phyloP scores from a whole-genome alignment of 768 basidiomycete genomes.

The Galerina sulciceps region DNA sequence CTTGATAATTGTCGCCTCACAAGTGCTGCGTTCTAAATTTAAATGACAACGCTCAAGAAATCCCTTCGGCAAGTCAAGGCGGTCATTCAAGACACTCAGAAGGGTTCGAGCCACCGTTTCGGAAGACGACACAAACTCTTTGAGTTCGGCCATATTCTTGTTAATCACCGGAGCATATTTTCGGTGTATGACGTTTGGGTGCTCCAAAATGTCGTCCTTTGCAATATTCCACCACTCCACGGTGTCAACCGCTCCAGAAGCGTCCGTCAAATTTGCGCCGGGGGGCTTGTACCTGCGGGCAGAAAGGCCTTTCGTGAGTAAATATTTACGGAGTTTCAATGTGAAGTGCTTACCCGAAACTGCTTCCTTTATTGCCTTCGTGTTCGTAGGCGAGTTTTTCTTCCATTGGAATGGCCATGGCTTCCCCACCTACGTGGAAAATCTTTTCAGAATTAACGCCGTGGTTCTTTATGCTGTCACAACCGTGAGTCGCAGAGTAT shows the following conservation, averaged over 20 bases:
- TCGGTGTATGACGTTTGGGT: neutral
- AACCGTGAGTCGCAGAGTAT: neutral
- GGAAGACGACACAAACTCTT: neutral
- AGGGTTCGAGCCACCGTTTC: neutral
- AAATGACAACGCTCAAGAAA: neutral
- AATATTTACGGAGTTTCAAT: neutral
- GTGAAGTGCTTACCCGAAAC: neutral
- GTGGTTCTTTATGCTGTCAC: neutral
- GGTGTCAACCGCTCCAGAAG: neutral
- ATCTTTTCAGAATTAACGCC: neutral
- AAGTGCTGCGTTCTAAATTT: neutral
- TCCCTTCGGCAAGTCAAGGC: neutral
- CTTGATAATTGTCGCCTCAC: neutral
- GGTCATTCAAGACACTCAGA: neutral
- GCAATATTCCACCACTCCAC: conserved; percentile 6
- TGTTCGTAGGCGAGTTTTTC: conserved; percentile 1
- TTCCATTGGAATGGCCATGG: neutral
- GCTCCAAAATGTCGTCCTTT: neutral
- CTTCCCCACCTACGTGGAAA: neutral
- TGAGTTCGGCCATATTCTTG: neutral
- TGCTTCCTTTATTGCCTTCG: neutral
- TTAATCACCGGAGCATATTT: neutral
- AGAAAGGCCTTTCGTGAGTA: neutral
- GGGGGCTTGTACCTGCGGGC: neutral
- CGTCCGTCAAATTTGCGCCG: neutral